Evolutionary conservation across 305 asterid species (phyloP), one percentile per base, ranked within the genome.

Genomic region (Ajuga reptans): DNA sequence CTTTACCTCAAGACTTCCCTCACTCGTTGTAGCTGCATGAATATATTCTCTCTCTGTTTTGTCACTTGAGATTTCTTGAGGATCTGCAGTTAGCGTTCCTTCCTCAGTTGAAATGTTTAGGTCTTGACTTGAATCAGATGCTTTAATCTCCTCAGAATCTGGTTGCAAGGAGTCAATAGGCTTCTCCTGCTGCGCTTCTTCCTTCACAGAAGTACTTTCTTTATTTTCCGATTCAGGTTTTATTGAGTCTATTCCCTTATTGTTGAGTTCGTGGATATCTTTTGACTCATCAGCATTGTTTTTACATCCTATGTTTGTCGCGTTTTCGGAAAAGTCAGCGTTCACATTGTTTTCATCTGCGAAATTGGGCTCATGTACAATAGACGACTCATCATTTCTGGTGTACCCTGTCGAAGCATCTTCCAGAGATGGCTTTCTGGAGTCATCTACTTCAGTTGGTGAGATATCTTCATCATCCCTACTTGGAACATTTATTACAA

Each of bases 31-130:
- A 41, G 42, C 36, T 37, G 74, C 66, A 53, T 71, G 65, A 52
- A 34, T 37, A 43, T 64, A 31, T 61, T 47, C 50, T 66, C 33
- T 68, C 66, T 59, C 55, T 9, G 37, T 46, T 54, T 49, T 49
- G 12, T 54, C 77, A 59, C 41, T 42, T 37, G 69, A 59, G 27
- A 72, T 57, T 56, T 75, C 82, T 74, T 46, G 78, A 18, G 61
- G 74, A 59, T 50, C 21, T 39, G 53, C 9, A 15, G 45, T 60
- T 33, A 2, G 66, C 34, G 43, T 33, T 65, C 55, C 39, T 24
- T 68, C 78, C 43, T 45, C 52, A 6, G n/a, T 21, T 9, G 43
- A 60, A 46, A 51, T 34, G 63, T 51, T 43, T 77, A 10, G 62
- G 37, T 71, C 50, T 51, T 69, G 72, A 72, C 78, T 24, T 49